Evolutionary conservation across 1,139 yeast genomes (phyloP), one percentile per base, ranked within the genome.

Genomic region (Blastobotrys aristatus): DNA sequence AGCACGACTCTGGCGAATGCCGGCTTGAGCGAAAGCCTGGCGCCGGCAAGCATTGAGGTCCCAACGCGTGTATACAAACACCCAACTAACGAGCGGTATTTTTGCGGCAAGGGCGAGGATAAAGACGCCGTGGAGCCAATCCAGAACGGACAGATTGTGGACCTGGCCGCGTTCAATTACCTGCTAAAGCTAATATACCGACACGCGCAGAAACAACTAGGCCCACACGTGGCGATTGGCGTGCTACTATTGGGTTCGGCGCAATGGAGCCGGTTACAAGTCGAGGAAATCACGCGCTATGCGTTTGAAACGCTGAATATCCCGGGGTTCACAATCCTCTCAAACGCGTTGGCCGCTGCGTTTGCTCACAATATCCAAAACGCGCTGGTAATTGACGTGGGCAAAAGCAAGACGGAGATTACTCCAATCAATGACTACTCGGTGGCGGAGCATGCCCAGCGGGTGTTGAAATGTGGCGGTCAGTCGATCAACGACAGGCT

Each of bases 331-430:
- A 75, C 87, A 45, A 64, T 88, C 2, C 61, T 86, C 41, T 89
- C 95, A 47, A 69, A 76, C 33, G 73, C 92, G 1, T 68, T 89
- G 41, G 86, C 90, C 4, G 73, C 90, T 1, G 72, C 84, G 13
- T 89, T 82, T 65, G 94, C 96, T 0, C 75, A 83, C 61, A 82
- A 82, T 10, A 69, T 80, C 17, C 65, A 67, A 26, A 78, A 74
- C 49, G 77, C 92, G 1, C 67, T 84, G 34, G 87, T 92, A 20
- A 80, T 92, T 40, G 95, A 92, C 64, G 74, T 92, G 39, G 97
- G 97, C 18, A 71, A 74, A 51, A 79, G 82, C 37, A 77, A 81
- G 56, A 79, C 88, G 1, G 96, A 88, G 62, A 73, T 92, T 35
- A 75, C 83, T 4, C 94, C 96, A 1, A 79, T 92, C 21, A 67